These are phyloP conservation scores for Cucumis cinereus DNA, from an alignment of 306 rosid genomes.

Conservation along the genomic window DNA sequence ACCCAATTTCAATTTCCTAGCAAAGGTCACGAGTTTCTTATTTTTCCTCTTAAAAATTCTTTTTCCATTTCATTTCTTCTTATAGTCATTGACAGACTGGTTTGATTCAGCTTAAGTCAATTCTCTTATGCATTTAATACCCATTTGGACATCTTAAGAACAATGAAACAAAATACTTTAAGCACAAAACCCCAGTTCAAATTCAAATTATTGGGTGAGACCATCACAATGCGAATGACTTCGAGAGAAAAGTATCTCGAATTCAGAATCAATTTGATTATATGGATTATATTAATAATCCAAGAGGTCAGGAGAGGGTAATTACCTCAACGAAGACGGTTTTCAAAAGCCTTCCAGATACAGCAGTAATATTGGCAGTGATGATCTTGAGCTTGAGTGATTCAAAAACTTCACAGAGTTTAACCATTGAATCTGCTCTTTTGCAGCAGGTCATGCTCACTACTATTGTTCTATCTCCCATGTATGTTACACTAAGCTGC, in stretches of 20 bases:
- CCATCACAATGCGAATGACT: no score
- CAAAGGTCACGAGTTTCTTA: not conserved
- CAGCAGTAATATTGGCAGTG: constrained; percentile 55
- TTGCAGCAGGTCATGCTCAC: constrained; percentile 82
- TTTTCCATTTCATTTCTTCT: not conserved
- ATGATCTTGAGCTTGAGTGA: constrained; percentile 81
- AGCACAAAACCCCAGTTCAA: not conserved
- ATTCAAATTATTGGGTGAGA: no score
- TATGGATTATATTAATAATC: no score
- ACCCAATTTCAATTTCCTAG: not conserved
- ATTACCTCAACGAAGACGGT: constrained; percentile 84
- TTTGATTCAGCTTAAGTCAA: not conserved
- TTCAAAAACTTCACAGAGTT: constrained; percentile 76
- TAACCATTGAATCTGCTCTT: constrained; percentile 77
- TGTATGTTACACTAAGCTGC: constrained; percentile 62
- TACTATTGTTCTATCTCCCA: constrained; percentile 63
- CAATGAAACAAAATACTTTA: not conserved
- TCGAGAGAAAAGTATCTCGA: no score
- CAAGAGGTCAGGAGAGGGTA: not conserved
- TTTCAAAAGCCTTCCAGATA: constrained; percentile 64
- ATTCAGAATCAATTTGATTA: no score
- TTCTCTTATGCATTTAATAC: not conserved
- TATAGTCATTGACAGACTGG: not conserved
- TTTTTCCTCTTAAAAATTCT: not conserved
- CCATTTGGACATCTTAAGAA: not conserved